Percentiles rank a stretch among this genome's conserved stretches.
phyloP scores from a whole-genome alignment of 2,329 filamentous ascomycete species.

The Arthrobotrys musiformis region DNA sequence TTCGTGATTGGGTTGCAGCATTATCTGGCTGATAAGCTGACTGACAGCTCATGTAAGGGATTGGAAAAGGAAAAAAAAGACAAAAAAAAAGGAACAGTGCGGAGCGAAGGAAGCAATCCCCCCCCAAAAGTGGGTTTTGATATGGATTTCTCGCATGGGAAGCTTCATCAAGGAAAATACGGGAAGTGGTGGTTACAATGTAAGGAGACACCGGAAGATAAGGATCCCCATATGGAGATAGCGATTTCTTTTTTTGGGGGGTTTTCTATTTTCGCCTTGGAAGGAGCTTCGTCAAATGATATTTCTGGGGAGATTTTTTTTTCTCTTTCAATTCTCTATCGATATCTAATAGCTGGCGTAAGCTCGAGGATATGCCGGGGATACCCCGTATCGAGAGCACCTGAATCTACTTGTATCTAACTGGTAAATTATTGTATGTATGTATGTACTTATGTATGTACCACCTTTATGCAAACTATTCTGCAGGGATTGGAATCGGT shows the following conservation, averaged over 20 bases:
- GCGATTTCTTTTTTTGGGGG: conserved; percentile 8
- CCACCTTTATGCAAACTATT: conserved; percentile 8
- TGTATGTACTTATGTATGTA: conserved; percentile 6
- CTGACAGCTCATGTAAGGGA: conserved; percentile 20
- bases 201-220: conserved; percentile 2
- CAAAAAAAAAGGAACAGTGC: conserved; percentile 12
- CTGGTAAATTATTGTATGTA: background rate
- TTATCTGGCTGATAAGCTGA: conserved; percentile 37
- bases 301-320: no score
- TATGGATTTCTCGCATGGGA: background rate
- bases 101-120: no score
- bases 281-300: background rate
- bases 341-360: background rate
- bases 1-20: conserved; percentile 41
- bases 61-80: conserved; percentile 4
- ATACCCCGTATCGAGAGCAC: background rate
- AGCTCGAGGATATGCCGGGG: background rate
- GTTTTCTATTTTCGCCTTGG: background rate
- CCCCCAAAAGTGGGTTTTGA: no score
- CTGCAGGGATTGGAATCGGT: background rate
- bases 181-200: conserved; percentile 2
- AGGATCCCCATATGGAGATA: background rate
- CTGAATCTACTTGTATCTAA: background rate
- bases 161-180: background rate
- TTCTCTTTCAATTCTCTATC: background rate